Evolutionary conservation across 1,284 basidiomycete genomes (phyloP).

Genomic region (Trametes hirsuta): DNA sequence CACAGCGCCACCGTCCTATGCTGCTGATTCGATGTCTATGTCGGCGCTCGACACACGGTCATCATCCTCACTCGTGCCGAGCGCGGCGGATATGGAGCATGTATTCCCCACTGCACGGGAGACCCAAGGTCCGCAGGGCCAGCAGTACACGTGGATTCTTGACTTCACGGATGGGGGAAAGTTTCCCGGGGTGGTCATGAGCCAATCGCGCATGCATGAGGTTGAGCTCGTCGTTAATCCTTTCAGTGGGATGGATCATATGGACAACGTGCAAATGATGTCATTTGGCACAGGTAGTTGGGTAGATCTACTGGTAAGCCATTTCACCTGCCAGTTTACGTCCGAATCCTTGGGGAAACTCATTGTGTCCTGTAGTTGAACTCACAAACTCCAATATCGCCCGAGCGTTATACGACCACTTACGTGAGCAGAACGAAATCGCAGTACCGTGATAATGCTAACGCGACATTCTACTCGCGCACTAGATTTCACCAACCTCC

Average conservation of each 20-base stretch:
- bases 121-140: constrained; percentile 28
- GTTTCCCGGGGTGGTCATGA: constrained; percentile 63
- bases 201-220: constrained; percentile 70
- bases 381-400: constrained; percentile 43
- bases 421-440: constrained; percentile 40
- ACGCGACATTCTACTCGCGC: background rate
- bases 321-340: background rate
- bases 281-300: constrained; percentile 62
- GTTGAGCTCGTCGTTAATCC: constrained; percentile 65
- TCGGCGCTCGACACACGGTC: constrained; percentile 32
- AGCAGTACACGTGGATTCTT: constrained; percentile 61
- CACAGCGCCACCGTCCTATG: constrained; percentile 26
- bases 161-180: constrained; percentile 68
- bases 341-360: background rate
- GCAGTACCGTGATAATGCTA: background rate
- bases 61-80: constrained; percentile 43
- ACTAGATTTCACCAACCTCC: constrained; percentile 55
- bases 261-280: constrained; percentile 49
- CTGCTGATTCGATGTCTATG: constrained; percentile 27
- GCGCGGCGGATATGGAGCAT: constrained; percentile 50
- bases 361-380: constrained; percentile 44
- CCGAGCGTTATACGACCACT: constrained; percentile 51
- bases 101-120: constrained; percentile 46
- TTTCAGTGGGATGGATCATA: constrained; percentile 47
- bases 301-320: constrained; percentile 42